Percentiles rank a stretch among this genome's conserved stretches.
phyloP scores from a whole-genome alignment of 148 eudicot genomes.

The Camellia japonica region DNA sequence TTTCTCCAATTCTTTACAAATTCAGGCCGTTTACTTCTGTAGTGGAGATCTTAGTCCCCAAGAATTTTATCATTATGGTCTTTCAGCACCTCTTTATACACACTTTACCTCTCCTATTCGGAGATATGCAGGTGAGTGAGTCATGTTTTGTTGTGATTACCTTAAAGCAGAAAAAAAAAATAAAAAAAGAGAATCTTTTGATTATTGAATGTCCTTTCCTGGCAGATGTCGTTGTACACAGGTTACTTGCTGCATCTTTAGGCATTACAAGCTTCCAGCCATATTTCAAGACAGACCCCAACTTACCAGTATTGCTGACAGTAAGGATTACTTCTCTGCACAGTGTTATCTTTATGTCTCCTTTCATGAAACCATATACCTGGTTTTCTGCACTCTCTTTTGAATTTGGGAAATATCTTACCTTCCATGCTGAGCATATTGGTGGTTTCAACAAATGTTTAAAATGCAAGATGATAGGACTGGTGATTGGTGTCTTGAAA shows the following conservation, averaged over 20 bases:
- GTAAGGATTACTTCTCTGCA: conserved; percentile 44
- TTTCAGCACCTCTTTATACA: conserved; percentile 84
- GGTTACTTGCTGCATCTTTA: conserved; percentile 90
- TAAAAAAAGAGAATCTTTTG: not conserved
- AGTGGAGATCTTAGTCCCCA: conserved; percentile 94
- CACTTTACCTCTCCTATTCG: conserved; percentile 97
- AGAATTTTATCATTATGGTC: conserved; percentile 91
- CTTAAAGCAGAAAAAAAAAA: not conserved
- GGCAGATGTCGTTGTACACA: conserved; percentile 92
- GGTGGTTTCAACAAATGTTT: conserved; percentile 1
- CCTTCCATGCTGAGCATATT: not conserved
- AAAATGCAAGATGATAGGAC: not conserved
- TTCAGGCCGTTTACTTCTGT: conserved; percentile 93
- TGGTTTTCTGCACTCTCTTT: not conserved
- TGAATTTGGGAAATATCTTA: conserved; percentile 2
- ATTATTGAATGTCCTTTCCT: conserved; percentile 10
- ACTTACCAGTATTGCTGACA: conserved; percentile 81
- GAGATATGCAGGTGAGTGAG: conserved; percentile 80
- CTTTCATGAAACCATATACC: not conserved
- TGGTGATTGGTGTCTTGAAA: not conserved
- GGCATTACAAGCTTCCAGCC: conserved; percentile 81
- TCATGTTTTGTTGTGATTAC: not conserved
- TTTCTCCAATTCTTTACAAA: conserved; percentile 6
- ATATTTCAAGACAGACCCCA: conserved; percentile 77
- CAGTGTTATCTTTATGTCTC: no score